Evolutionary conservation across 1,284 basidiomycete genomes (phyloP).

Genomic region (Athelia sp.): DNA sequence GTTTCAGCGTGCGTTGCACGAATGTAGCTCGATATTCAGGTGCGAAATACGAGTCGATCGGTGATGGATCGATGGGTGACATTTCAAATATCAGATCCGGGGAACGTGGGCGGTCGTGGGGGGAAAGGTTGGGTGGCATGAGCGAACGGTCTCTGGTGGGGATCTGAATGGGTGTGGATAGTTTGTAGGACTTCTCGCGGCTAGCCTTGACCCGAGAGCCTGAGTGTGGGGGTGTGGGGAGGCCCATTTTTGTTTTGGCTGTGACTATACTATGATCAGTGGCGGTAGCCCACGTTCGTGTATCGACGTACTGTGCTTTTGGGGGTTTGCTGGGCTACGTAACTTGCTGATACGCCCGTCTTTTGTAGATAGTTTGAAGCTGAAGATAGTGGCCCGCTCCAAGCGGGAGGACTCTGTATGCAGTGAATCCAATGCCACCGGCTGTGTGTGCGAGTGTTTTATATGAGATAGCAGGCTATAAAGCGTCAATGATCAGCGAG

Average conservation of each 20-base stretch:
- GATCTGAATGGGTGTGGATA: slow-evolving; percentile 35
- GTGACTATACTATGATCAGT: not conserved
- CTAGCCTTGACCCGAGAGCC: not conserved
- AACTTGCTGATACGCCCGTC: not conserved
- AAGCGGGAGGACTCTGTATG: not conserved
- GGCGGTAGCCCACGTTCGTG: not conserved
- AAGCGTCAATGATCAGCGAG: not conserved
- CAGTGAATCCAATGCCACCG: not conserved
- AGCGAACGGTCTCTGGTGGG: slow-evolving; percentile 21
- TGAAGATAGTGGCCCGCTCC: not conserved
- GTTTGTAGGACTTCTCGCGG: slow-evolving; percentile 3
- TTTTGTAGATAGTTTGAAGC: not conserved
- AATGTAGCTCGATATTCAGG: not conserved
- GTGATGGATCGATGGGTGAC: slow-evolving; percentile 28
- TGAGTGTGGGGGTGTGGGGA: not conserved
- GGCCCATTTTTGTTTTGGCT: not conserved
- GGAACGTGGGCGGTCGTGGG: slow-evolving; percentile 21
- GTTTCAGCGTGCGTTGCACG: slow-evolving; percentile 12
- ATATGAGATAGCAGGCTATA: not conserved
- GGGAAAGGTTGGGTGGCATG: slow-evolving; percentile 11
- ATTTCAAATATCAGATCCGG: slow-evolving; percentile 40
- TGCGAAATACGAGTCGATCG: slow-evolving; percentile 13
- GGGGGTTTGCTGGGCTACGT: not conserved
- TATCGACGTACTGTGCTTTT: not conserved
- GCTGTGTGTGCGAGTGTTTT: not conserved